Evolutionary conservation across 2,329 filamentous ascomycete species (phyloP).

Genomic region (Colletotrichum horii): DNA sequence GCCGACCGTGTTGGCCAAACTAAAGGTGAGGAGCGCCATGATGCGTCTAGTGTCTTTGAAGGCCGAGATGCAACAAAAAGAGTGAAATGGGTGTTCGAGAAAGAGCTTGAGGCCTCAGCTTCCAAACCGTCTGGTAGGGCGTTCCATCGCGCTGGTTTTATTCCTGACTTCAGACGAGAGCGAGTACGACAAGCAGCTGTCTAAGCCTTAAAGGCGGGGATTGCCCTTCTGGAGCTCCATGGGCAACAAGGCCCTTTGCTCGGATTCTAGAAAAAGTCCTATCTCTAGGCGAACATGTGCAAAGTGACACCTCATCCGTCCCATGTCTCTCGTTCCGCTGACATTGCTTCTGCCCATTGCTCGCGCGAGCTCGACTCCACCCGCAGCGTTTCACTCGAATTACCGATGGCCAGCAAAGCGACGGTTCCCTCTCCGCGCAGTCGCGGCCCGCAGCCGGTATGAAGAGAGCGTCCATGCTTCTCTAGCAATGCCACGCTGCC

Average conservation of each 20-base stretch:
- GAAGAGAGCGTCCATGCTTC: not conserved
- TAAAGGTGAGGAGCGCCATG: constrained; percentile 3
- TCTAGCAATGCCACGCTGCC: not conserved
- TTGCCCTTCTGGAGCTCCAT: not conserved
- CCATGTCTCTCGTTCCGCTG: not conserved
- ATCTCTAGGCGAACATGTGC: not conserved
- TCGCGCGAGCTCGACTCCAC: not conserved
- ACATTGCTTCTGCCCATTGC: not conserved
- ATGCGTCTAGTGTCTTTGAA: not conserved
- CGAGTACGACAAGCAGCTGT: not conserved
- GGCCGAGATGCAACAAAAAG: not conserved
- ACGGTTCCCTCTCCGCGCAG: not conserved
- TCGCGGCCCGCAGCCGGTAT: not conserved
- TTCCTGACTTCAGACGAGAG: not conserved
- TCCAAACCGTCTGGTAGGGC: not conserved
- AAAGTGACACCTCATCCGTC: not conserved
- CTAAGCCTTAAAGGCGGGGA: constrained; percentile 5
- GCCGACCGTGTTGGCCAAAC: not conserved
- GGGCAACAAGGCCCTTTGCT: not conserved
- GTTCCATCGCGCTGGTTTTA: not conserved
- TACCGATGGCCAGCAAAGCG: not conserved
- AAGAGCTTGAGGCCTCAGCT: not conserved
- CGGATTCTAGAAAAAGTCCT: not conserved
- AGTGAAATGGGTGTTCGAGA: not conserved
- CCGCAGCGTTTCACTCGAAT: not conserved